Base-by-base conservation (phyloP, 106 monocot species). In the Chionographis japonica region DNA sequence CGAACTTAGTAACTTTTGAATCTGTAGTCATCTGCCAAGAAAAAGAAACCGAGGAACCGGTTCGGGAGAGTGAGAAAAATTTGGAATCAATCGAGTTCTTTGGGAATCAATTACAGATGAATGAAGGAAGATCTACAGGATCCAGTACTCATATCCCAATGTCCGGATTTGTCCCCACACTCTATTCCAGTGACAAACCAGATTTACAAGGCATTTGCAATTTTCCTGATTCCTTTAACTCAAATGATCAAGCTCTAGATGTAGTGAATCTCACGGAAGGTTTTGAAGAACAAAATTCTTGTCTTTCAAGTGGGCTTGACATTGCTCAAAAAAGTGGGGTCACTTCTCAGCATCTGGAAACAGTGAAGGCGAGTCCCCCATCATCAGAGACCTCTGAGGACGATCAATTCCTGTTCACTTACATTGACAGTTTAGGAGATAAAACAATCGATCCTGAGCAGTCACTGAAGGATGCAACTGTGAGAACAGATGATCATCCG, bases 321-420 rank as follows among this genome's bases (percentile, higher is more conserved):
- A 39, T 2, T 63, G 43, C 54, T 73, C 40, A 74, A 52, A 52
- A 57, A 38, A 14, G 13, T 61, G 52, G 9, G 63, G 41, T 14
- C 18, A 37, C 12, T 37, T 56, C 49, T 50, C 3, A 10, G 37
- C 40, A 52, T 12, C 16, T 2, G 11, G 74, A 60, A 68, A 54
- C 50, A 52, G 49, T 49, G 14, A 68, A 76, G 52, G 36, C 62
- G 17, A 61, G 12, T 39, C 38, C 58, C 36, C 49, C 68, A 42
- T 39, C 49, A 55, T 62, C 80, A 27, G 70, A 75, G 58, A 69
- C 27, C 54, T 56, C 54, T 9, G 86, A 83, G 46, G 86, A 86
- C 39, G 69, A 74, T 66, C 80, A 83, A 52, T 81, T 83, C 16
- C 65, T 54, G 56, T 76, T 81, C 52, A 71, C 77, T 51, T 68